These are phyloP conservation scores for Laguncularia racemosa DNA, from an alignment of 345 rosid genomes.

Conservation along the genomic window DNA sequence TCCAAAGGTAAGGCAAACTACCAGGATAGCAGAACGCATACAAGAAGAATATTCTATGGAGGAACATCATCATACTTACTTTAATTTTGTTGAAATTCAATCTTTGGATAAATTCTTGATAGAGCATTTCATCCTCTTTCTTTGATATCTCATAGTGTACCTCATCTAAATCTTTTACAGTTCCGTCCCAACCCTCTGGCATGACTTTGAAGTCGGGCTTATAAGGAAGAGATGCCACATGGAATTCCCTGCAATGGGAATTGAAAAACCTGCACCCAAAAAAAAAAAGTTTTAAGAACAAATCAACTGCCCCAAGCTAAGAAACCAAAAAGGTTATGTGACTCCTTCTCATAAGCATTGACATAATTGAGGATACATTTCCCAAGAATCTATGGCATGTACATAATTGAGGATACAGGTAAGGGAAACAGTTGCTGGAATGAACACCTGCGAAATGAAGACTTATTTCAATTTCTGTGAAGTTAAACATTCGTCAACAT, in stretches of 20 bases:
- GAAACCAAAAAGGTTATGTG: too few relatives aligned
- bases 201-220: constrained; percentile 95
- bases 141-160: constrained; percentile 96
- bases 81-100: constrained; percentile 88
- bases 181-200: constrained; percentile 99
- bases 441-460: too few relatives aligned
- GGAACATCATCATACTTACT: constrained; percentile 29
- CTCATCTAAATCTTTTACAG: constrained; percentile 79
- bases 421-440: too few relatives aligned
- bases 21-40: too few relatives aligned
- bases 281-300: background rate
- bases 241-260: constrained; percentile 92
- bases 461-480: too few relatives aligned
- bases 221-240: constrained; percentile 88
- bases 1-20: too few relatives aligned
- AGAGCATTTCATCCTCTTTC: constrained; percentile 91
- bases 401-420: too few relatives aligned
- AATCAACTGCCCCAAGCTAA: too few relatives aligned
- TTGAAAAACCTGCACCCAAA: constrained; percentile 63
- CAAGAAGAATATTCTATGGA: background rate
- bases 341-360: too few relatives aligned
- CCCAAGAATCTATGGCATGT: too few relatives aligned
- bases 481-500: too few relatives aligned
- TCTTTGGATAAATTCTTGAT: constrained; percentile 73
- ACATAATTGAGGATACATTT: too few relatives aligned